Evolutionary conservation across 495 filamentous ascomycete species (phyloP).

Genomic region (Penicillium atrosanguineum): DNA sequence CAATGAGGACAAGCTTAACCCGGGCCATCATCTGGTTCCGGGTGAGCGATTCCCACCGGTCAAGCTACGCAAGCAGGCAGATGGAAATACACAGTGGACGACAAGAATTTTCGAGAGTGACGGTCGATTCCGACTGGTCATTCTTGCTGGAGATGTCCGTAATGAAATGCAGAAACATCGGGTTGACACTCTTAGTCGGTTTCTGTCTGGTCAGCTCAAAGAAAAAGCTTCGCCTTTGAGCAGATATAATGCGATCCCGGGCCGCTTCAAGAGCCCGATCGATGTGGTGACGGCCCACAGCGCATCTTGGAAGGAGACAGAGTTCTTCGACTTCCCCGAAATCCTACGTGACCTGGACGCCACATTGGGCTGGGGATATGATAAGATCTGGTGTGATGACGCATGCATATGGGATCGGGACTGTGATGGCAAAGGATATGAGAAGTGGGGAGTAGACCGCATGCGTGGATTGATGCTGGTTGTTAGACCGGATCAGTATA

Average conservation of each 20-base stretch:
- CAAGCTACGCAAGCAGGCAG: slow-evolving; percentile 54
- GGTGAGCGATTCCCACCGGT: slow-evolving; percentile 52
- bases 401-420: slow-evolving; percentile 55
- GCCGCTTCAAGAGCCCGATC: slow-evolving; percentile 41
- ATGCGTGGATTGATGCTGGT: slow-evolving; percentile 59
- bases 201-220: slow-evolving; percentile 27
- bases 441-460: slow-evolving; percentile 57
- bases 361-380: slow-evolving; percentile 57
- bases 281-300: slow-evolving; percentile 60
- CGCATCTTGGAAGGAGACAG: slow-evolving; percentile 44
- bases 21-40: slow-evolving; percentile 37
- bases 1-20: slow-evolving; percentile 9
- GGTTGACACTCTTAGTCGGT: slow-evolving; percentile 43
- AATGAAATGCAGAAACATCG: slow-evolving; percentile 38
- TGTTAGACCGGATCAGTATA: slow-evolving; percentile 61
- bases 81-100: slow-evolving; percentile 52
- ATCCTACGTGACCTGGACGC: slow-evolving; percentile 53
- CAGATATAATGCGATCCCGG: slow-evolving; percentile 36
- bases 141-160: slow-evolving; percentile 60
- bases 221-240: slow-evolving; percentile 17
- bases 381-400: slow-evolving; percentile 64
- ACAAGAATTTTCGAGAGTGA: slow-evolving; percentile 41
- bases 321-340: slow-evolving; percentile 58
- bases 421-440: slow-evolving; percentile 56
- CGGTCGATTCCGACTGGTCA: slow-evolving; percentile 58